Evolutionary conservation across 441 rosid species (phyloP).

Genomic region (Euphorbia celastroides): DNA sequence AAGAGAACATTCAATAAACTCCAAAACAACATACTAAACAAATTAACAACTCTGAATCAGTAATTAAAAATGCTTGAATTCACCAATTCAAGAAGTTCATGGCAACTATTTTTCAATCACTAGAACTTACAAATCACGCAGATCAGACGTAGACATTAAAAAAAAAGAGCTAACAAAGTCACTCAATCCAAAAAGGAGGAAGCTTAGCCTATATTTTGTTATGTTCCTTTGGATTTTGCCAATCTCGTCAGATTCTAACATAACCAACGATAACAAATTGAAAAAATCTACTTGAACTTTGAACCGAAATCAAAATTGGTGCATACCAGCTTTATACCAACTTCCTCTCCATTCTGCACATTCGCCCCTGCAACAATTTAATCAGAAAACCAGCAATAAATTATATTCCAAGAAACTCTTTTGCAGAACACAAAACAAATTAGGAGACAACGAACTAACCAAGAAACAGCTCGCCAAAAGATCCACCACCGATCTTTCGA

Average conservation of each 20-base stretch:
- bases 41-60: neutral
- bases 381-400: neutral
- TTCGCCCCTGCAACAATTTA: conserved; percentile 50
- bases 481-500: conserved; percentile 92
- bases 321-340: conserved; percentile 82
- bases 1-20: conserved; percentile 6
- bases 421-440: neutral
- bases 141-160: neutral
- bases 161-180: neutral
- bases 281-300: neutral
- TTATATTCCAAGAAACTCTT: neutral
- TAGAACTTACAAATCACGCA: neutral
- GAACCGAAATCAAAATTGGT: neutral
- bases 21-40: neutral
- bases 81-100: neutral
- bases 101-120: neutral
- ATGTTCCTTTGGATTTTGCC: neutral
- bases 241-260: neutral
- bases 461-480: conserved; percentile 84
- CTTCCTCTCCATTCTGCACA: conserved; percentile 92
- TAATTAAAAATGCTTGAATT: too few species aligned
- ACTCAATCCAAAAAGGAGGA: neutral
- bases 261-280: neutral
- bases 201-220: neutral
- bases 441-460: conserved; percentile 36